phyloP scores from a whole-genome alignment of 192 early-diverging fungal genomes.

The Coemansia sp. region DNA sequence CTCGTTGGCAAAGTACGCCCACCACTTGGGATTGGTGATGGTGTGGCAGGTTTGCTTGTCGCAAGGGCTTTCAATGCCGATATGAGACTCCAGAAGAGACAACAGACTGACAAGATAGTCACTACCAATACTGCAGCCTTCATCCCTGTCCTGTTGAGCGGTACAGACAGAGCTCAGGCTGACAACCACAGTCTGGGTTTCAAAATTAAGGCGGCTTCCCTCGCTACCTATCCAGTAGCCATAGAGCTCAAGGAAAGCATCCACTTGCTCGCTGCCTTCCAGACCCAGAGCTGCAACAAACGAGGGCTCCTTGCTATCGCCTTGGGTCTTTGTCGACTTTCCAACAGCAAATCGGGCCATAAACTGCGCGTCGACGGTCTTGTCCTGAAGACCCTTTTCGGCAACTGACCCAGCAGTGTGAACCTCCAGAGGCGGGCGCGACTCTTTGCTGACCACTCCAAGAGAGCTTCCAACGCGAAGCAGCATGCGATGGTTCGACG shows the following conservation, averaged over 20 bases:
- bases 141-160: too few species aligned
- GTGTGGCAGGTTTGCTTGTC: background rate
- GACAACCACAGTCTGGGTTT: background rate
- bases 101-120: conserved; percentile 17
- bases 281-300: conserved; percentile 26
- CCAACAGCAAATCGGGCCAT: conserved; percentile 20
- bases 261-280: conserved; percentile 7
- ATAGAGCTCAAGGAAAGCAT: conserved; percentile 40
- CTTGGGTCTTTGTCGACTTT: background rate
- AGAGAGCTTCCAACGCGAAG: conserved; percentile 14
- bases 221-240: conserved; percentile 28
- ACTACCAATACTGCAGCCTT: background rate
- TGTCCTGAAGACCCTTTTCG: conserved; percentile 4
- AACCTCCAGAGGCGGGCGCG: conserved; percentile 16
- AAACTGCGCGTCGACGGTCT: conserved; percentile 18
- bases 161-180: too few species aligned
- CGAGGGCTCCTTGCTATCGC: background rate
- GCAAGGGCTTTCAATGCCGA: background rate
- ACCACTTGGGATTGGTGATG: conserved; percentile 14
- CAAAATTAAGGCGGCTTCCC: background rate
- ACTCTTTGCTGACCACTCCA: background rate
- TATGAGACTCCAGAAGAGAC: background rate
- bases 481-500: conserved; percentile 30
- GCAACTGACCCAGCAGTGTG: conserved; percentile 22
- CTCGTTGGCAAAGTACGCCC: conserved; percentile 16